These are phyloP conservation scores for Apiotrichum sp. DNA, from an alignment of 1,284 basidiomycete genomes.

Conservation along the genomic window DNA sequence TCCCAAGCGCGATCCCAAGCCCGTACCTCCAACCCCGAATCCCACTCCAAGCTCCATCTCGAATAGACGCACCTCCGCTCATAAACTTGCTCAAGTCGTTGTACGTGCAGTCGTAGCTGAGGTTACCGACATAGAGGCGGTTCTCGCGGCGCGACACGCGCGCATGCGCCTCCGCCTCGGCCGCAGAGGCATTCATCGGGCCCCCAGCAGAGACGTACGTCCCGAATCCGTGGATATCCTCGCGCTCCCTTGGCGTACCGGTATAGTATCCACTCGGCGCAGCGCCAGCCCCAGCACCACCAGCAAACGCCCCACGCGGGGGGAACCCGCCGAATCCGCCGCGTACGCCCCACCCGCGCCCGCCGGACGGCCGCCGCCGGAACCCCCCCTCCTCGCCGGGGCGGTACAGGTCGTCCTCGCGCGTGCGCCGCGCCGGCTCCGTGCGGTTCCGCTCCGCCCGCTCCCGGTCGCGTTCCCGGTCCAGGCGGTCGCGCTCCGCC, in stretches of 20 bases:
- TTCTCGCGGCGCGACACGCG: slow-evolving; percentile 95
- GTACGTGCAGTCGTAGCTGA: slow-evolving; percentile 96
- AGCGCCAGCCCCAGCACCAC: not conserved
- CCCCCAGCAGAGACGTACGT: slow-evolving; percentile 56
- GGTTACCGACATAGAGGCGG: slow-evolving; percentile 95
- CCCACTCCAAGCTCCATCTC: slow-evolving; percentile 30
- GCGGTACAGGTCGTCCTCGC: slow-evolving; percentile 3
- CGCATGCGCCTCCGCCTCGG: slow-evolving; percentile 80
- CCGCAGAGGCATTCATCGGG: slow-evolving; percentile 81
- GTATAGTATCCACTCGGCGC: not conserved
- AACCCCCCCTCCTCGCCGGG: slow-evolving; percentile 5
- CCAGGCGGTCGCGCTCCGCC: slow-evolving; percentile 3
- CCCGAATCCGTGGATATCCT: slow-evolving; percentile 13
- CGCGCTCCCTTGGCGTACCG: not conserved
- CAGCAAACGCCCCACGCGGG: not conserved
- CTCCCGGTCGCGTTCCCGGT: slow-evolving; percentile 1
- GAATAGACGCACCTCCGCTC: slow-evolving; percentile 85
- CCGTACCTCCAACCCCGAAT: not conserved
- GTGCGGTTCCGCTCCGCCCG: not conserved
- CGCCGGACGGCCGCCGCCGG: slow-evolving; percentile 10
- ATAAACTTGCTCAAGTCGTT: slow-evolving; percentile 96
- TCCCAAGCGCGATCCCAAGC: not conserved
- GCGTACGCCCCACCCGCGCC: not conserved
- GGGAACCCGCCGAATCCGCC: not conserved
- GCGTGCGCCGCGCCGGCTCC: slow-evolving; percentile 14